Evolutionary conservation across 2,329 filamentous ascomycete genomes (phyloP).

Genomic region (Pseudogymnoascus sp.): DNA sequence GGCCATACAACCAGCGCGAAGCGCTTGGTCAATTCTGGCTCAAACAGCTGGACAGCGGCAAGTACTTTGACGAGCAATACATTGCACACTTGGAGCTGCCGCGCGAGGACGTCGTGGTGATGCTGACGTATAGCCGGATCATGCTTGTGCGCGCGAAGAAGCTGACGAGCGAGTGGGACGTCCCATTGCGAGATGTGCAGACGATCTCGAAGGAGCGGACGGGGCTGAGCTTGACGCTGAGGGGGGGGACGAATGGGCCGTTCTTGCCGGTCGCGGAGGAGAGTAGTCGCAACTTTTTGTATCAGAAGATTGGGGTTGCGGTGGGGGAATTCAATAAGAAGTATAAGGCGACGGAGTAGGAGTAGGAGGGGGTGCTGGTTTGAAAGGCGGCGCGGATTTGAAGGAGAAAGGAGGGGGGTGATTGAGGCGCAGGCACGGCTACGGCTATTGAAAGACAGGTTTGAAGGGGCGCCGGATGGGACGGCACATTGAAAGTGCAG

Average conservation of each 20-base stretch:
- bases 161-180: constrained; percentile 89
- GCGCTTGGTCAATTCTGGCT: constrained; percentile 97
- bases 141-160: constrained; percentile 84
- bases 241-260: constrained; percentile 87
- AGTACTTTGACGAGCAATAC: constrained; percentile 96
- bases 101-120: constrained; percentile 78
- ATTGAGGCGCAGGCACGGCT: not conserved
- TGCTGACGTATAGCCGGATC: constrained; percentile 83
- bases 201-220: constrained; percentile 96
- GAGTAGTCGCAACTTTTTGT: constrained; percentile 58
- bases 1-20: constrained; percentile 90
- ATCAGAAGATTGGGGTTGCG: constrained; percentile 59
- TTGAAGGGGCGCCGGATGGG: not conserved
- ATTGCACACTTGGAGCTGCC: constrained; percentile 93
- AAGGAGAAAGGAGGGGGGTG: not conserved
- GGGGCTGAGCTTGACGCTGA: constrained; percentile 79
- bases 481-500: not conserved
- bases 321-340: constrained; percentile 62
- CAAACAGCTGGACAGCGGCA: constrained; percentile 94
- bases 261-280: constrained; percentile 94
- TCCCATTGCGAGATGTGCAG: constrained; percentile 90
- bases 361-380: not conserved
- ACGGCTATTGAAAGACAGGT: not conserved
- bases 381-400: not conserved
- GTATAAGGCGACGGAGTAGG: constrained; percentile 35